Evolutionary conservation across 257 asterid genomes (phyloP), one percentile per base, ranked within the genome.

Genomic region (Coffea canephora): DNA sequence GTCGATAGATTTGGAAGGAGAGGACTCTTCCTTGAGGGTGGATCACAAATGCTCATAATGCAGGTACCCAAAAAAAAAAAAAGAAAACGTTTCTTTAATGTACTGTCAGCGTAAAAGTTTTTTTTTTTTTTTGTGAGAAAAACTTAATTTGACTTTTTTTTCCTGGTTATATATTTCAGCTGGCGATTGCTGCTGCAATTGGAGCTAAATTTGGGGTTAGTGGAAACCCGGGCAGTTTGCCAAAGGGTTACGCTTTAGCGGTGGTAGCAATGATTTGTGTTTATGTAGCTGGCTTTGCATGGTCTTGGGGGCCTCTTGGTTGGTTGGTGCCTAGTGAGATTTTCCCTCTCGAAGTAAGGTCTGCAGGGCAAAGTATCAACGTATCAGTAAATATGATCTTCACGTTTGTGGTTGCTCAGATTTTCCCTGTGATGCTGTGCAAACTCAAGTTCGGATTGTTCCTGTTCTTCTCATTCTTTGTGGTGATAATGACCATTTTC

Each of bases 281-380:
- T 13, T 93, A 90, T 31, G 98, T 93, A 0, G 89, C 92, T 6
- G 98, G 89, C 14, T 91, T 91, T 45, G 93, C 97, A 0, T 89
- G 95, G 97, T 93, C 97, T 65, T 93, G 97, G 97, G 97, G 97
- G 0, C 97, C 97, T 6, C 85, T 93, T 31, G 97, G 95, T 0
- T 91, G 97, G 97, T 79, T 91, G 8, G 94, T 93, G 2, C 96
- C 96, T 0, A 93, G 97, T 82, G 96, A 93, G 74, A 91, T 93
- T 9, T 91, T 91, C 84, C 94, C 97, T 2, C 84, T 93, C 0
- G 98, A 93, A 74, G 84, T 93, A 21, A 89, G 98, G 12, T 93
- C 97, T 0, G 97, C 97, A 12, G 97, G 94, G 1, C 97, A 91
- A 74, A 90, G 94, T 77, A 67, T 91, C 25, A 93, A 82, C 25